Evolutionary conservation across 345 rosid genomes (phyloP).

Genomic region (Citrus medica): DNA sequence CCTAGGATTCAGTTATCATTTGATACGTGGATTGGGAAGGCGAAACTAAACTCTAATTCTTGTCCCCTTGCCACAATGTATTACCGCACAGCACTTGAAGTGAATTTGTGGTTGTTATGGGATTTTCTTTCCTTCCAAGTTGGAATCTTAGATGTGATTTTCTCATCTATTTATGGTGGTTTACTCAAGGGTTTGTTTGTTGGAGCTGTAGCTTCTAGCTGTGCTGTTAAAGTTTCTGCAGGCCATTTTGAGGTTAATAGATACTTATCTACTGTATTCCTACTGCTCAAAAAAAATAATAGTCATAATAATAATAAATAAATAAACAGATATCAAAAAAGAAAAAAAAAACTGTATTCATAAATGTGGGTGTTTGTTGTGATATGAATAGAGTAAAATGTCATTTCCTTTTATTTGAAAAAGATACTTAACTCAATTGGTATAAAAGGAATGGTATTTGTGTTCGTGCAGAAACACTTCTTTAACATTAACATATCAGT

Average conservation of each 20-base stretch:
- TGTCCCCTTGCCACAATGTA: not conserved
- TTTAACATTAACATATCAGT: too few species aligned
- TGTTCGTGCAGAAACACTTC: not conserved
- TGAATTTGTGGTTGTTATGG: not conserved
- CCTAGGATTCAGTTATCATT: not conserved
- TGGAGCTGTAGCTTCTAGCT: not conserved
- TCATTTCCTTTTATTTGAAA: not conserved
- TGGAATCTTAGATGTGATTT: not conserved
- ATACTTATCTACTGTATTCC: not conserved
- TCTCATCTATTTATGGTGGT: not conserved
- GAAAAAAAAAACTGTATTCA: not conserved
- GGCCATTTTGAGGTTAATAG: not conserved
- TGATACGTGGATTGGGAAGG: slow-evolving; percentile 3
- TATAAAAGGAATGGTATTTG: not conserved
- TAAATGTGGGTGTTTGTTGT: not conserved
- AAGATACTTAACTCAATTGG: not conserved
- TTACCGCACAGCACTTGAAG: not conserved
- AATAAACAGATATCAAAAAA: too few species aligned
- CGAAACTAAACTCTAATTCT: not conserved
- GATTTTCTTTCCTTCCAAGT: not conserved
- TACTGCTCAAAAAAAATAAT: not conserved
- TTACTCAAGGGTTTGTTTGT: not conserved
- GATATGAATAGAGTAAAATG: not conserved
- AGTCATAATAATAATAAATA: too few species aligned
- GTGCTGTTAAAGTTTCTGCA: not conserved